phyloP scores from a whole-genome alignment of 208 protist genomes.

The Acanthamoeba castellanii region DNA sequence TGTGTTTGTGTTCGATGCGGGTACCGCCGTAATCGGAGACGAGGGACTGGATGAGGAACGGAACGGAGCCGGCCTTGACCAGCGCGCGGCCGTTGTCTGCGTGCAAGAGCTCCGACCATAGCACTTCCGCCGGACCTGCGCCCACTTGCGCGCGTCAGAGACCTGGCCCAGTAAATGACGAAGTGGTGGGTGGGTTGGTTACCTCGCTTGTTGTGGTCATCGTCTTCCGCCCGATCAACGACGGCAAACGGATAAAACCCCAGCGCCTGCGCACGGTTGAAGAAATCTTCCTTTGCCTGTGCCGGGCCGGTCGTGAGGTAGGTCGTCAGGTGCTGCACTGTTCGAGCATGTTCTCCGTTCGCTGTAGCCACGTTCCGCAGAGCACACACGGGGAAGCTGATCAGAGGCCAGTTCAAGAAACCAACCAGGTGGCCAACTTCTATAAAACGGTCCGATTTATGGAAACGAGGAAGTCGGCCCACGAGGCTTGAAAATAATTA shows the following conservation, averaged over 20 bases:
- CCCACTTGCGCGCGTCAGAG: background rate
- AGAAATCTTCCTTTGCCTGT: conserved; percentile 26
- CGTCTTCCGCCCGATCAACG: background rate
- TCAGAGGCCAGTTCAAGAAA: background rate
- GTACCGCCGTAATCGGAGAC: conserved; percentile 2
- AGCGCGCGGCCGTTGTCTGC: conserved; percentile 5
- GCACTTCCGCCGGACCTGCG: background rate
- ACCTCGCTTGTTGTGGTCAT: background rate
- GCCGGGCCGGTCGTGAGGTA: background rate
- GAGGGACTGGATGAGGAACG: conserved; percentile 25
- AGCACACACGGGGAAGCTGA: background rate
- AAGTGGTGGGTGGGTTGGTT: background rate
- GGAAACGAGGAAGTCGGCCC: background rate
- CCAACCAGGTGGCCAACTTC: background rate
- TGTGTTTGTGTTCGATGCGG: background rate
- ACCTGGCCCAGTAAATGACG: background rate
- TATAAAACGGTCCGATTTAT: too few relatives aligned
- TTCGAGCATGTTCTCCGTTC: background rate
- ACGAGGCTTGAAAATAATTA: background rate
- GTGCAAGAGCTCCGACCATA: conserved; percentile 30
- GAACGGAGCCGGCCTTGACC: conserved; percentile 49
- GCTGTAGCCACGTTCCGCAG: background rate
- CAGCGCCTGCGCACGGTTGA: background rate
- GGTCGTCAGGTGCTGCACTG: conserved; percentile 28
- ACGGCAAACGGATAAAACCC: background rate